phyloP scores from a whole-genome alignment of 345 rosid species.

The Gossypium herbaceum region DNA sequence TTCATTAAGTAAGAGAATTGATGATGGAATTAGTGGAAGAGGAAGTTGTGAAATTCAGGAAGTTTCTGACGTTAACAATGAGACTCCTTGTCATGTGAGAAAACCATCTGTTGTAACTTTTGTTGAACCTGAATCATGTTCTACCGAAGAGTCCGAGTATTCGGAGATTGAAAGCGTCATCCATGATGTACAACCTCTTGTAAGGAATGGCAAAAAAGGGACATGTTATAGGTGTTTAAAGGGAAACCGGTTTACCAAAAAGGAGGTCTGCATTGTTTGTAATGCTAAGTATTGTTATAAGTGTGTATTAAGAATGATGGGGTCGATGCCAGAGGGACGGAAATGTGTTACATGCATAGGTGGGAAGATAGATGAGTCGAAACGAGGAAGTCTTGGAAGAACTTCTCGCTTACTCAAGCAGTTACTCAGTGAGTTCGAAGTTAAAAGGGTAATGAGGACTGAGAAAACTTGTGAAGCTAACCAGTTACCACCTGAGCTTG shows the following conservation, averaged over 20 bases:
- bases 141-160: constrained; percentile 31
- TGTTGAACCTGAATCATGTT: constrained; percentile 39
- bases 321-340: constrained; percentile 91
- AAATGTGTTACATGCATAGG: constrained; percentile 78
- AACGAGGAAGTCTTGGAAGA: constrained; percentile 53
- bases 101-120: constrained; percentile 48
- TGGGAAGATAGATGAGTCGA: constrained; percentile 51
- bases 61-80: constrained; percentile 24
- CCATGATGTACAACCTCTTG: constrained; percentile 33
- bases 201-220: constrained; percentile 65
- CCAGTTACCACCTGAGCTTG: constrained; percentile 62
- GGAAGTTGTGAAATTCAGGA: constrained; percentile 22
- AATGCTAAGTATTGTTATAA: constrained; percentile 64
- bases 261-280: constrained; percentile 85
- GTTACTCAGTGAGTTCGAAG: constrained; percentile 42
- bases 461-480: constrained; percentile 59
- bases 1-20: constrained; percentile 12
- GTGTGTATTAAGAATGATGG: constrained; percentile 83
- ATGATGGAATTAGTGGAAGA: constrained; percentile 11
- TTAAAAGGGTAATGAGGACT: constrained; percentile 47
- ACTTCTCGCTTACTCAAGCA: constrained; percentile 56
- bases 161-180: constrained; percentile 35
- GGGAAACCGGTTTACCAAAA: constrained; percentile 62
- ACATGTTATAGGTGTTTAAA: constrained; percentile 68
- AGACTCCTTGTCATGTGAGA: constrained; percentile 30